Evolutionary conservation across 1,284 basidiomycete species (phyloP), one percentile per base, ranked within the genome.

Genomic region (Boletus semigastroideus): DNA sequence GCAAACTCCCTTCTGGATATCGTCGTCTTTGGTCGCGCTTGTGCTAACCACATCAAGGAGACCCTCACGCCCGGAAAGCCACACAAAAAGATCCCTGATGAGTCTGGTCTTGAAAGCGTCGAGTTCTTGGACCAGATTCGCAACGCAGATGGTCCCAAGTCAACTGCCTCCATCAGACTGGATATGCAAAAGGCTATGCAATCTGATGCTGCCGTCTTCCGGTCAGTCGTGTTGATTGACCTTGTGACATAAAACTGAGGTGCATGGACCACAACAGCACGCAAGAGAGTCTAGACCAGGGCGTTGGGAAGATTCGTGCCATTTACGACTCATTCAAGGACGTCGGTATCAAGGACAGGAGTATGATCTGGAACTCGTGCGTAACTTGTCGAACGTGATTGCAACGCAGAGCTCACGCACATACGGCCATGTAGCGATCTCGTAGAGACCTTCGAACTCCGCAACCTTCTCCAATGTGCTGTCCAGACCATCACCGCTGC

Each of bases 131-230:
- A 99, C 78, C 81, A 90, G 74, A 87, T 96, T 65, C 87, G 92
- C 62, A 91, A 83, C 51, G 76, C 93, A 10, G 78, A 86, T 64
- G 97, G 97, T 31, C 80, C 90, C 34, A 83, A 90, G 64, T 79
- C 91, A 43, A 99, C 96, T 40, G 87, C 94, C 19, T 83, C 95
- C 68, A 90, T 99, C 70, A 84, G 97, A 59, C 73, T 97, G 56
- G 86, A 93, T 67, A 95, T 99, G 94, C 97, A 99, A 74, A 98
- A 97, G 79, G 93, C 94, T 48, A 99, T 99, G 96, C 96, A 99
- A 74, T 72, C 84, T 43, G 92, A 95, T 71, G 92, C 92, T 47
- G 92, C 92, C 59, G 92, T 94, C 58, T 94, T 94, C 82, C 80
- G 88, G 84, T 86, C 54, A 36, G 75, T 70, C n/a, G 5, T 40